phyloP scores from a whole-genome alignment of 805 yeast genomes.

The Ogataea methylovora region DNA sequence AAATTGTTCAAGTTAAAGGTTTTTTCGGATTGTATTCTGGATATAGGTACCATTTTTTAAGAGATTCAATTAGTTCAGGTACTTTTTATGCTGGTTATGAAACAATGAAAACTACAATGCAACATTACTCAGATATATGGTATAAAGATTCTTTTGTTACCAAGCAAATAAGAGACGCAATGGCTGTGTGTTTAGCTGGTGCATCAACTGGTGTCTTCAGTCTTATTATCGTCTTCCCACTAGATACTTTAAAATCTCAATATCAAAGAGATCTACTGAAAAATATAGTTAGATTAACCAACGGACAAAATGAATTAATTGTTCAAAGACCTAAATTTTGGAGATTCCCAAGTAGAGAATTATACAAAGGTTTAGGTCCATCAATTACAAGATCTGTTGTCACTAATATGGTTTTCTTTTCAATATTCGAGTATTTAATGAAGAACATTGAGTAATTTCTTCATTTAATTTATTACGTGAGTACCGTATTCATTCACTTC shows the following conservation, averaged over 20 bases:
- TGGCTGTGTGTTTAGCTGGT: conserved; percentile 44
- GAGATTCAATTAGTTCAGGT: conserved; percentile 70
- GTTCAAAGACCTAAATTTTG: conserved; percentile 22
- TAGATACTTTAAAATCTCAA: conserved; percentile 73
- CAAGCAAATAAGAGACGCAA: not conserved
- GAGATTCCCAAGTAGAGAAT: conserved; percentile 34
- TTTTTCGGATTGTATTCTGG: conserved; percentile 65
- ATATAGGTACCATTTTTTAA: conserved; percentile 51
- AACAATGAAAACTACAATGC: conserved; percentile 49
- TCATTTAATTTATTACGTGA: not conserved
- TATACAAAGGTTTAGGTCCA: conserved; percentile 76
- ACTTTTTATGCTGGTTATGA: conserved; percentile 73
- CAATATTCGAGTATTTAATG: conserved; percentile 65
- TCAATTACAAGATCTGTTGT: conserved; percentile 64
- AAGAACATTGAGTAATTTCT: conserved; percentile 28
- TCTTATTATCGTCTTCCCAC: conserved; percentile 71
- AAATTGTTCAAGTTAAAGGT: conserved; percentile 56
- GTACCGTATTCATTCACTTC: not conserved
- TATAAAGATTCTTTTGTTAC: not conserved
- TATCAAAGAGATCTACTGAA: conserved; percentile 69
- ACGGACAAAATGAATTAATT: conserved; percentile 38
- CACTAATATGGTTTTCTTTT: conserved; percentile 70
- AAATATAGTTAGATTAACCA: conserved; percentile 47
- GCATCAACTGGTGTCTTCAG: conserved; percentile 69
- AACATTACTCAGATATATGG: conserved; percentile 6